Percentiles rank a stretch among this genome's conserved stretches.
Evolutionary conservation across 2,329 filamentous ascomycete genomes (phyloP).

Genomic region (Nemania abortiva): DNA sequence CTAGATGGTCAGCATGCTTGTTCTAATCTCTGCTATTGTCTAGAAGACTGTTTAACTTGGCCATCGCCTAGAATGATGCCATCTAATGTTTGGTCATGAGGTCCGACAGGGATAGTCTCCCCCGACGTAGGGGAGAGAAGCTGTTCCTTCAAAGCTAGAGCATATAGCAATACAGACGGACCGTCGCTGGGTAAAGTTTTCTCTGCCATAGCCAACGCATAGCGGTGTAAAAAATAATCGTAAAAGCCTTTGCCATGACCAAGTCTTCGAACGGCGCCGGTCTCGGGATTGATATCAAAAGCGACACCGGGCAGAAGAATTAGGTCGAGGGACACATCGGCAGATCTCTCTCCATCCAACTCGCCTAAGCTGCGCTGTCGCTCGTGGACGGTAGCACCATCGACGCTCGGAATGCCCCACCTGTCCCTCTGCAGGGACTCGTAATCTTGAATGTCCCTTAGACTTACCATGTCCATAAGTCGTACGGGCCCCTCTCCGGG

Average conservation of each 20-base stretch:
- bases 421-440: constrained; percentile 79
- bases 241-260: constrained; percentile 98
- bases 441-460: constrained; percentile 81
- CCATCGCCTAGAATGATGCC: constrained; percentile 81
- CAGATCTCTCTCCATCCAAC: constrained; percentile 58
- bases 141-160: constrained; percentile 88
- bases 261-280: constrained; percentile 74
- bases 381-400: constrained; percentile 70
- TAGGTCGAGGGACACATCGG: constrained; percentile 75
- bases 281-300: constrained; percentile 75
- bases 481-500: constrained; percentile 66
- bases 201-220: constrained; percentile 60
- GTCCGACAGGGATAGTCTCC: constrained; percentile 77
- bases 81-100: constrained; percentile 84
- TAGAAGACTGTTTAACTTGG: constrained; percentile 60
- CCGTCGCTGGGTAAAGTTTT: constrained; percentile 51
- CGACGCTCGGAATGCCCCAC: constrained; percentile 95
- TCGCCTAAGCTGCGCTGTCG: constrained; percentile 81
- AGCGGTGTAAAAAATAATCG: constrained; percentile 89
- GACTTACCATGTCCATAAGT: constrained; percentile 94
- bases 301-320: constrained; percentile 94
- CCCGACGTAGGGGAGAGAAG: constrained; percentile 70
- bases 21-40: constrained; percentile 43
- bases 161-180: constrained; percentile 69
- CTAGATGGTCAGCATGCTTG: constrained; percentile 36